phyloP scores from a whole-genome alignment of 495 filamentous ascomycete genomes.

The Aspergillus cristatus region DNA sequence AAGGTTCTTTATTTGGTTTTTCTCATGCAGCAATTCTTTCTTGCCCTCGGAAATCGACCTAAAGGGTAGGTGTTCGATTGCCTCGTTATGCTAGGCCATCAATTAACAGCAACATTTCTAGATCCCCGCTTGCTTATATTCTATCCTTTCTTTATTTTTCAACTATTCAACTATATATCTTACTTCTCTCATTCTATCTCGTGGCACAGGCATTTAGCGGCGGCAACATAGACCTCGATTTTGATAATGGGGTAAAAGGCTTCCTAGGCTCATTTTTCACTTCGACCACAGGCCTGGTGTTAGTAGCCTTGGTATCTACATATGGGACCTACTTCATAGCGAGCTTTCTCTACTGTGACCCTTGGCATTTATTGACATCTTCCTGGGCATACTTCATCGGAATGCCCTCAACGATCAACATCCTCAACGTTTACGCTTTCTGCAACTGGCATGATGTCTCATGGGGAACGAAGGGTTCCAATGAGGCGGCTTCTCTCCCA shows the following conservation, averaged over 20 bases:
- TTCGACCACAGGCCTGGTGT: constrained; percentile 60
- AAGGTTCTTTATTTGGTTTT: constrained; percentile 89
- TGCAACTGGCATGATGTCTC: constrained; percentile 98
- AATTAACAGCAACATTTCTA: constrained; percentile 25
- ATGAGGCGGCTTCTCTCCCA: constrained; percentile 77
- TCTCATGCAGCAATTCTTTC: constrained; percentile 86
- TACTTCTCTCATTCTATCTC: constrained; percentile 72
- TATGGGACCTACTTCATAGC: constrained; percentile 85
- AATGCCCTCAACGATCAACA: constrained; percentile 87
- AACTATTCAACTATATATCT: constrained; percentile 74
- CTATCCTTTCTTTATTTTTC: constrained; percentile 80
- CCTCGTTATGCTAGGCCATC: not conserved
- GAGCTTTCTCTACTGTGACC: constrained; percentile 86
- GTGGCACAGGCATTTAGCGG: constrained; percentile 63
- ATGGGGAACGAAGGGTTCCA: constrained; percentile 89
- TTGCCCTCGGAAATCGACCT: constrained; percentile 89
- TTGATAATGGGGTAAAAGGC: constrained; percentile 29
- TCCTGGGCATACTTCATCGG: constrained; percentile 76
- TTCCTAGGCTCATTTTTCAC: constrained; percentile 64
- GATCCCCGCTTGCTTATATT: constrained; percentile 61
- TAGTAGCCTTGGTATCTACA: constrained; percentile 73
- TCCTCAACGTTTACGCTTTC: constrained; percentile 87
- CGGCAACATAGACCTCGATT: constrained; percentile 34
- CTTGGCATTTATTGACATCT: constrained; percentile 94
- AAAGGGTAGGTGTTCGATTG: too few relatives aligned